Base-by-base conservation (phyloP, 768 basidiomycete species). In the Grammothele lineata region DNA sequence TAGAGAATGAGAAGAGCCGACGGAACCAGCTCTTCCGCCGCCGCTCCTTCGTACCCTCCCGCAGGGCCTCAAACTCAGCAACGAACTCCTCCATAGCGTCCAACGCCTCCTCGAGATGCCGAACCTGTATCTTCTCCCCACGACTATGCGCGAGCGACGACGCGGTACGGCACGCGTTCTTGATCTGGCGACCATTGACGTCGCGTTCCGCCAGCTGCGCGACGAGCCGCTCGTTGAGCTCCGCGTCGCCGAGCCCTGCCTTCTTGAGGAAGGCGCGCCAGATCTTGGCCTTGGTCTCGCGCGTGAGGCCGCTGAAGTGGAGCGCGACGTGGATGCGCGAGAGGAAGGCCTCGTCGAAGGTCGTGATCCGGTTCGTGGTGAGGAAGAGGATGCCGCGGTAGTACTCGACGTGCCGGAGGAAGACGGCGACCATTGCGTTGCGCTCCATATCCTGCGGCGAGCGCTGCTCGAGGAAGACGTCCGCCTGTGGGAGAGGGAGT, bases 401-500 rank as follows among this genome's bases (percentile, higher is more conserved):
- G 49, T 65, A 66, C 55, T 68, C 62, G 19, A 69, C 45, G 41
- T 63, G 51, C 1, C 66, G 63, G 9, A 67, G 54, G 54, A 56
- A 83, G 10, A 83, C 80, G 8, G 81, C 80, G 6, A 85, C 81
- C 74, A 84, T 80, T 0, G 81, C 81, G 52, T 84, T 84, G 7
- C 81, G 70, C 55, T 78, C 70, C 14, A 52, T 39, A 43, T 48
- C 51, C 34, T 52, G 46, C 23, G 47, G 41, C 5, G 51, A 52
- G 21, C 45, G 45, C 17, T 40, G 46, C 27, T 52, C 51, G 7
- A 52, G 46, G 43, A 47, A 52, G 4, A 51, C 50, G 17, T 51
- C 50, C 15, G 50, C 50, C 40, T n/a, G n/a, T n/a, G n/a, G n/a
- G n/a, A n/a, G n/a, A n/a, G n/a, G n/a, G n/a, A n/a, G n/a, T n/a